Base-by-base conservation (phyloP, 1,139 yeast species). In the Hansenula lynferdii region DNA sequence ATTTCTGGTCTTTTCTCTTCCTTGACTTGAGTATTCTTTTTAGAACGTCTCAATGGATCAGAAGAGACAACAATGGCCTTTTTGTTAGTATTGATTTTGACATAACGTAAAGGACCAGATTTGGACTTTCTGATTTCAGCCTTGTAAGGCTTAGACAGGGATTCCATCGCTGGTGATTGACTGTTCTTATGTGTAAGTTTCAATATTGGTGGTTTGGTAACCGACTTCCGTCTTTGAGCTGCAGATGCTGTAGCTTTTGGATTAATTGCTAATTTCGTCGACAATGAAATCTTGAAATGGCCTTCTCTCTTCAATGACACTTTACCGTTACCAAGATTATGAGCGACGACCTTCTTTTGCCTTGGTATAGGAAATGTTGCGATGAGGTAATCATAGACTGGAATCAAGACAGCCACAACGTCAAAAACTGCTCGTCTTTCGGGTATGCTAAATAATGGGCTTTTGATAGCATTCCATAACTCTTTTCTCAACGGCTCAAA, bases 401-500 rank as follows among this genome's bases (percentile, higher is more conserved):
- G 74, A 53, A 77, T 85, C 29, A 92, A 61, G 7, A 90, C 71
- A 38, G 77, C 77, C 42, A 85, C 69, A 3, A 85, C 57, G 42
- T 78, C 85, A 48, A 85, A 80, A 14, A 92, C 55, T 29, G 72
- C 63, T 43, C 92, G 70, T 45, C 82, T 76, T 34, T 79, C 81
- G 34, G 74, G 64, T 2, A 85, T 62, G 16, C 84, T 73, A 14
- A 83, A 46, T 24, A 76, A 57, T 1, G 86, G 78, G 9, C 77
- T 67, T 49, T 80, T 85, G 12, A 87, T 56, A n/a, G 80, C 69
- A 36, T 70, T 69, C 96, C 97, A 89, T 7, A 92, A 53, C 8
- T 72, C 70, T 7, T 57, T 53, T 40, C 72, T 72, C 29, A 92
- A 64, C 0, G 87, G 85, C 34, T 61, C 58, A n/a, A 85, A 85